A percentile compares a stretch with the other conserved stretches of the same genome.
phyloP scores from a whole-genome alignment of 2,329 filamentous ascomycete genomes.

The Sporothrix brunneoviolacea region DNA sequence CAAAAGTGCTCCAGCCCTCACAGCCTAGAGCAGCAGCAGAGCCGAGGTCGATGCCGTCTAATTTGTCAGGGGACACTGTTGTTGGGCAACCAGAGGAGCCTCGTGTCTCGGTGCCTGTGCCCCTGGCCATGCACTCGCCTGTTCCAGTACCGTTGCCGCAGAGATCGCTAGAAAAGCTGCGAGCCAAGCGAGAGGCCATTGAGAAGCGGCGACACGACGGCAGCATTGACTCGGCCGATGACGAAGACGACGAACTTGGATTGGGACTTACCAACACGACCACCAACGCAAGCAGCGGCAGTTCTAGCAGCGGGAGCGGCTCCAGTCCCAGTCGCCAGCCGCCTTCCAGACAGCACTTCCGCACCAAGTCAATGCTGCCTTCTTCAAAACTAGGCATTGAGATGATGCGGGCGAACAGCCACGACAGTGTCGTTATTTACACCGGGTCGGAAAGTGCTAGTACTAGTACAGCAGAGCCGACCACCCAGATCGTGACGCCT shows the following conservation, averaged over 20 bases:
- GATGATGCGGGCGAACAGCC: conserved; percentile 96
- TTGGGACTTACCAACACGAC: conserved; percentile 22
- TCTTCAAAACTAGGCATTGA: conserved; percentile 89
- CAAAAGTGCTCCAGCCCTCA: not conserved
- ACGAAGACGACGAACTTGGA: conserved; percentile 88
- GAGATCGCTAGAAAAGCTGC: conserved; percentile 66
- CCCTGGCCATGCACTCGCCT: conserved; percentile 44
- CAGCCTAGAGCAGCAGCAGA: not conserved
- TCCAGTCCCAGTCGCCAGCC: conserved; percentile 22
- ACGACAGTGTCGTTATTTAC: conserved; percentile 62
- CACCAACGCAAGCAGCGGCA: conserved; percentile 27
- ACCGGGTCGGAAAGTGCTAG: conserved; percentile 39
- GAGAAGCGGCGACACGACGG: conserved; percentile 69
- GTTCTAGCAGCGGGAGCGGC: conserved; percentile 28
- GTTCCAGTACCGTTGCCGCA: conserved; percentile 44
- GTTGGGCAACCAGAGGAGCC: conserved; percentile 34
- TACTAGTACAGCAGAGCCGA: conserved; percentile 34
- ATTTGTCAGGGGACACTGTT: not conserved
- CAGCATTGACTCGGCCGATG: conserved; percentile 77
- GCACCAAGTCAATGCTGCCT: conserved; percentile 53
- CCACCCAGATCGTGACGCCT: conserved; percentile 47
- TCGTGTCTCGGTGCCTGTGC: conserved; percentile 51
- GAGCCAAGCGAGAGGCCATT: conserved; percentile 65
- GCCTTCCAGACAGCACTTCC: conserved; percentile 37
- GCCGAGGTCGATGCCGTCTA: not conserved